Conservation (phyloP, 768 basidiomycete genomes). For the Auricularia sp. region DNA sequence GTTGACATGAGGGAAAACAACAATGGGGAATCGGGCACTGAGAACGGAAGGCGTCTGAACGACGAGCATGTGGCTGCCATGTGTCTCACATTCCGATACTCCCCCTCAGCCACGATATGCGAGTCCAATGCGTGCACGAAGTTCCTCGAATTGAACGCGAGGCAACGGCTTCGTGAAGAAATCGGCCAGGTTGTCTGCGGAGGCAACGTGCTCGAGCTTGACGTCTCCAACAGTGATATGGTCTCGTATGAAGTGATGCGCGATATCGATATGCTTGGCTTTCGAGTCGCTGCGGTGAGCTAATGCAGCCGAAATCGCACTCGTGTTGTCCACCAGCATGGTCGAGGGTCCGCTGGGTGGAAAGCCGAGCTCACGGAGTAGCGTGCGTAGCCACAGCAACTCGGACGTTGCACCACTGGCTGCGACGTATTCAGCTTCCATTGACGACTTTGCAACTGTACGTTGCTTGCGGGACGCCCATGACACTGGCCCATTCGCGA, state of each 20-base stretch:
- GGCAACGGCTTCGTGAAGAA: slow-evolving; percentile 30
- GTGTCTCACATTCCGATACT: not conserved
- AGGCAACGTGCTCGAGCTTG: slow-evolving; percentile 20
- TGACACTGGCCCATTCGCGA: too few species aligned
- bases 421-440: slow-evolving; percentile 17
- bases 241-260: slow-evolving; percentile 29
- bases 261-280: slow-evolving; percentile 30
- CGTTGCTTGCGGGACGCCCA: not conserved
- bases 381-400: not conserved
- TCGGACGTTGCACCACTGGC: slow-evolving; percentile 4
- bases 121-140: not conserved
- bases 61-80: not conserved
- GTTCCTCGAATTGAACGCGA: not conserved
- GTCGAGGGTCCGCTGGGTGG: not conserved
- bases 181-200: slow-evolving; percentile 27
- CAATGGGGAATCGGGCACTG: too few species aligned
- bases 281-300: slow-evolving; percentile 19
- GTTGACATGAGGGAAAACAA: too few species aligned
- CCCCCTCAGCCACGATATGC: slow-evolving; percentile 6
- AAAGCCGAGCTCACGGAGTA: not conserved
- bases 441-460: slow-evolving; percentile 13
- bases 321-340: slow-evolving; percentile 13
- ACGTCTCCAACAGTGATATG: slow-evolving; percentile 16
- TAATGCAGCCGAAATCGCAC: slow-evolving; percentile 15
- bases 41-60: not conserved